These are phyloP conservation scores for Sporothrix brunneoviolacea DNA, from an alignment of 2,329 filamentous ascomycete species.

Conservation along the genomic window DNA sequence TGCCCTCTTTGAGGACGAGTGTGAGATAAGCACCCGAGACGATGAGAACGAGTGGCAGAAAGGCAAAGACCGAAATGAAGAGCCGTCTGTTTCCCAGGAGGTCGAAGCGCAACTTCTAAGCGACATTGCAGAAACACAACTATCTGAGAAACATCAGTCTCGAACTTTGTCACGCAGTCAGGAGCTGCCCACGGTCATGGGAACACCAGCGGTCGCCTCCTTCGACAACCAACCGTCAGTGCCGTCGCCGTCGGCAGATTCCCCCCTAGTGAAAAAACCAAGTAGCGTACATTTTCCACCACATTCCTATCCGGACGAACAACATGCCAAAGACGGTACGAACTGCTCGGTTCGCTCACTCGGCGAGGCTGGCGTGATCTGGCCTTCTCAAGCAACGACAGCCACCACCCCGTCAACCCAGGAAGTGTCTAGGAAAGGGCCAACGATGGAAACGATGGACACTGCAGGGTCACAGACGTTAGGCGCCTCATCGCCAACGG, in stretches of 20 bases:
- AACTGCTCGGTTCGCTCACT: no score
- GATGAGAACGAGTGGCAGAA: constrained; percentile 15
- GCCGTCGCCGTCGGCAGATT: no score
- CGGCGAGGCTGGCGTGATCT: no score
- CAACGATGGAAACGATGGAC: constrained; percentile 23
- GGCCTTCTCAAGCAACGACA: constrained; percentile 39
- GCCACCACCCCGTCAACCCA: constrained; percentile 33
- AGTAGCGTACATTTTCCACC: no score
- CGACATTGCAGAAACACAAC: constrained; percentile 31
- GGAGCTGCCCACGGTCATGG: no score
- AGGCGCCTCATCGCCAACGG: not conserved
- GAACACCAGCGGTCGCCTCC: no score
- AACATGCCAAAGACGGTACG: no score
- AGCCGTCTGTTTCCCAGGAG: constrained; percentile 42
- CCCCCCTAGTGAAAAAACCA: no score
- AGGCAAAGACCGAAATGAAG: constrained; percentile 1
- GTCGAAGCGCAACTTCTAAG: constrained; percentile 44
- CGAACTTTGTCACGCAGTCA: not conserved
- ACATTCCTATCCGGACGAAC: no score
- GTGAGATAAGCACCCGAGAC: constrained; percentile 14
- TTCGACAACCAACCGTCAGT: no score
- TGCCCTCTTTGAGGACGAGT: constrained; percentile 36
- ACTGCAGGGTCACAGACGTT: not conserved
- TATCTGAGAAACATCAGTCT: constrained; percentile 6
- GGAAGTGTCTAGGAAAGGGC: no score